Evolutionary conservation across 805 yeast species (phyloP).

Genomic region (Lipomyces spencermartinsiae): DNA sequence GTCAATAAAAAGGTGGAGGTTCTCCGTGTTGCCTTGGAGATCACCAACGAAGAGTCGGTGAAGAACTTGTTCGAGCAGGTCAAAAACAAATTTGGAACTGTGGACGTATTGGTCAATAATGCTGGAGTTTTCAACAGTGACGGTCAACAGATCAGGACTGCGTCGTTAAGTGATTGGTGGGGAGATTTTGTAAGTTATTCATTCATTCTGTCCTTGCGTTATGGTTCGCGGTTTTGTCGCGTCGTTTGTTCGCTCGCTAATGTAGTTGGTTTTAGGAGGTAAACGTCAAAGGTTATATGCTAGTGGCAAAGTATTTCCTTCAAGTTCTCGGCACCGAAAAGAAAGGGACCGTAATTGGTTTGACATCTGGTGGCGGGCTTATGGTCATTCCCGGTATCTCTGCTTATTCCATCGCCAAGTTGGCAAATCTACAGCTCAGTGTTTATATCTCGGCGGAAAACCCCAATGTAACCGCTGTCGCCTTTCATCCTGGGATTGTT

Average conservation of each 20-base stretch:
- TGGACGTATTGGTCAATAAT: conserved; percentile 7
- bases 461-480: conserved; percentile 5
- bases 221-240: background rate
- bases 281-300: conserved; percentile 3
- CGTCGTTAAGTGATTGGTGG: background rate
- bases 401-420: conserved; percentile 1
- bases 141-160: conserved; percentile 9
- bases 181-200: conserved; percentile 2
- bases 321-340: conserved; percentile 6
- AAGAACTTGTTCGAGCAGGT: conserved; percentile 8
- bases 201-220: background rate
- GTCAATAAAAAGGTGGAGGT: conserved; percentile 3
- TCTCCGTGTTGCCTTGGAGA: background rate
- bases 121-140: conserved; percentile 5
- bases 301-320: conserved; percentile 6
- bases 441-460: background rate
- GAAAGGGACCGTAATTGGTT: background rate
- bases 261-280: background rate
- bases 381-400: background rate
- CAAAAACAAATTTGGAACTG: conserved; percentile 2
- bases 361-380: conserved; percentile 1
- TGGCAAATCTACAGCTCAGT: conserved; percentile 2
- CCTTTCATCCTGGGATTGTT: conserved; percentile 6
- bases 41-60: conserved; percentile 3
- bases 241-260: background rate